A percentile compares a stretch with the other conserved stretches of the same genome.
phyloP scores from a whole-genome alignment of 1,284 basidiomycete species.

The Lignosus rhinocerotis region DNA sequence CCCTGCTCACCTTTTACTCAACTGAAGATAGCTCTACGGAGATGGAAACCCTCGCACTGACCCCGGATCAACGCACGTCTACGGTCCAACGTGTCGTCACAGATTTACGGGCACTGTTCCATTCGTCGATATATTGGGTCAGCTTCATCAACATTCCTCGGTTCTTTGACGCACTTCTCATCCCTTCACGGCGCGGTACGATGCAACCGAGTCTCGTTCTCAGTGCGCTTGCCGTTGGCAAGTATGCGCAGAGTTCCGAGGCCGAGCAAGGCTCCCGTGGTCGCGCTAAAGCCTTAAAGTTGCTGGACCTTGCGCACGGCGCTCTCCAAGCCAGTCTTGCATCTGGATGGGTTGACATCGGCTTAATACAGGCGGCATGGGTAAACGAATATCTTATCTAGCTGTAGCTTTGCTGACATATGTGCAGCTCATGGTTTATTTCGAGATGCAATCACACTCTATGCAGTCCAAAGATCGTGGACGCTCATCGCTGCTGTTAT shows the following conservation, averaged over 20 bases:
- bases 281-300: slow-evolving; percentile 52
- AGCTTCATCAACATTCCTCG: slow-evolving; percentile 69
- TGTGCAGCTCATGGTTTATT: slow-evolving; percentile 18
- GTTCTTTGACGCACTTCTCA: slow-evolving; percentile 59
- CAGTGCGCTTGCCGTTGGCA: slow-evolving; percentile 64
- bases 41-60: slow-evolving; percentile 31
- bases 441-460: slow-evolving; percentile 19
- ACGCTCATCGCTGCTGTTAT: slow-evolving; percentile 11
- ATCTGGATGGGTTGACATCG: slow-evolving; percentile 72
- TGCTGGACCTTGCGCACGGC: slow-evolving; percentile 65
- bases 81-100: slow-evolving; percentile 30
- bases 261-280: slow-evolving; percentile 44
- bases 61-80: slow-evolving; percentile 45
- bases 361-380: slow-evolving; percentile 72
- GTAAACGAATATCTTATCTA: slow-evolving; percentile 38
- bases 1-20: slow-evolving; percentile 19
- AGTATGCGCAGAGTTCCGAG: slow-evolving; percentile 70
- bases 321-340: slow-evolving; percentile 69
- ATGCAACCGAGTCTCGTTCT: slow-evolving; percentile 70
- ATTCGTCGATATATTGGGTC: slow-evolving; percentile 64
- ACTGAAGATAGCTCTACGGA: slow-evolving; percentile 10
- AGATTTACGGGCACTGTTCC: slow-evolving; percentile 66
- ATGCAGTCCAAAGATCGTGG: slow-evolving; percentile 4
- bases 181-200: slow-evolving; percentile 47
- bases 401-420: background rate